A percentile compares a stretch with the other conserved stretches of the same genome.
Conservation (phyloP, 2,329 filamentous ascomycete genomes). For the Drechslerella dactyloides region DNA sequence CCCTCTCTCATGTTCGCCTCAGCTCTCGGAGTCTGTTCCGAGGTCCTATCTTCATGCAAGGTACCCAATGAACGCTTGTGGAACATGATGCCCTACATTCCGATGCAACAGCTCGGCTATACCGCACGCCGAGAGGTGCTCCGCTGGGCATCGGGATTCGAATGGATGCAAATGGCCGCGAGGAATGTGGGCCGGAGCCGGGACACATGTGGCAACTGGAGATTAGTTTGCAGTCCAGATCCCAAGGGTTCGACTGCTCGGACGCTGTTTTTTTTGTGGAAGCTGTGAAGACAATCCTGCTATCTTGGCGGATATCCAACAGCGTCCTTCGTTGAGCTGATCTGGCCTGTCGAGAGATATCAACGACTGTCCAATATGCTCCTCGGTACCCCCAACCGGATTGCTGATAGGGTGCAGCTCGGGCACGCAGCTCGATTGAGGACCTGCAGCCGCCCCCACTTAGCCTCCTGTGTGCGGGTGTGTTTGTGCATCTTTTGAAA, state of each 20-base stretch:
- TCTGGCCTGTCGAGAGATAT: not conserved
- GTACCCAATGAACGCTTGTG: conserved; percentile 25
- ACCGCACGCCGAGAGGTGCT: not conserved
- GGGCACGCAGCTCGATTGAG: not conserved
- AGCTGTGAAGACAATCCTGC: conserved; percentile 30
- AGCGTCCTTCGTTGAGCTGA: not conserved
- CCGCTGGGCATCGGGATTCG: conserved; percentile 17
- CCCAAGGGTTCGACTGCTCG: no score
- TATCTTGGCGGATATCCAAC: not conserved
- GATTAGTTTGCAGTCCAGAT: conserved; percentile 15
- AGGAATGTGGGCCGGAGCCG: conserved; percentile 23
- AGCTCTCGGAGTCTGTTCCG: conserved; percentile 31
- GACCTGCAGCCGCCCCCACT: conserved; percentile 38
- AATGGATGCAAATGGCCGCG: not conserved
- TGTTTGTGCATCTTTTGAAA: conserved; percentile 34
- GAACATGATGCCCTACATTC: conserved; percentile 29
- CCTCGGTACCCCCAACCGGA: not conserved
- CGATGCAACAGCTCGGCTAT: conserved; percentile 34
- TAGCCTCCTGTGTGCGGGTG: conserved; percentile 9
- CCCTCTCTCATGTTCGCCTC: conserved; percentile 28
- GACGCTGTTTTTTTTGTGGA: no score
- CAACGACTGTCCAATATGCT: no score
- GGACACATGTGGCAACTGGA: conserved; percentile 24
- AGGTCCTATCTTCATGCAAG: conserved; percentile 20
- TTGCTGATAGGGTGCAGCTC: conserved; percentile 26